Percentiles rank a stretch among this genome's conserved stretches.
These are phyloP conservation scores for Ceratopteris richardii DNA, from an alignment of 75 land plant genomes.

Conservation along the genomic window DNA sequence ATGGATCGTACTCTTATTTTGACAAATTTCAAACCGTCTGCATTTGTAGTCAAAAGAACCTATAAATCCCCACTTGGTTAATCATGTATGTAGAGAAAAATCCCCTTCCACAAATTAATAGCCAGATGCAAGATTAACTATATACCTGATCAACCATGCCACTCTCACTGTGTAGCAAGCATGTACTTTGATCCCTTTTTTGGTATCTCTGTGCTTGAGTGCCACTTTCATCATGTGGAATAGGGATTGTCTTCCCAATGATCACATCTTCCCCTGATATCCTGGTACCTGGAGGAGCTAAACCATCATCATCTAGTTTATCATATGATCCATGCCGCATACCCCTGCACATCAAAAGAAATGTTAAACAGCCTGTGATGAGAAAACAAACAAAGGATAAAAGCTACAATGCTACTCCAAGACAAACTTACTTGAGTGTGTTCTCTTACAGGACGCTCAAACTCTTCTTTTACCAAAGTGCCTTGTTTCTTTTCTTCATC, in stretches of 20 bases:
- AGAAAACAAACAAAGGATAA: neutral
- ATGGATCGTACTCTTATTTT: slow-evolving; percentile 96
- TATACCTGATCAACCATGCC: slow-evolving; percentile 97
- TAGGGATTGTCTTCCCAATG: slow-evolving; percentile 88
- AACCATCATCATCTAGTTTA: slow-evolving; percentile 97
- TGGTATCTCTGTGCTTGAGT: slow-evolving; percentile 77
- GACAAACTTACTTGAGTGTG: slow-evolving; percentile 66
- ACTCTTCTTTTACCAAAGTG: slow-evolving; percentile 90
- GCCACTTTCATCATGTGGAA: slow-evolving; percentile 78
- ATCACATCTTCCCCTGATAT: slow-evolving; percentile 97
- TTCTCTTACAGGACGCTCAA: slow-evolving; percentile 83
- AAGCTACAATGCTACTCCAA: too few relatives aligned
- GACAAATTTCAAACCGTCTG: slow-evolving; percentile 92
- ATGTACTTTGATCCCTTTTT: slow-evolving; percentile 86
- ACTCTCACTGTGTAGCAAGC: slow-evolving; percentile 96
- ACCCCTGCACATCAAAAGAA: slow-evolving; percentile 38
- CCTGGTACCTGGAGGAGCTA: slow-evolving; percentile 96
- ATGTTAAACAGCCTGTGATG: too few relatives aligned
- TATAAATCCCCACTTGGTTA: slow-evolving; percentile 9
- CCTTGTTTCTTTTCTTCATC: slow-evolving; percentile 99
- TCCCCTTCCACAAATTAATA: neutral
- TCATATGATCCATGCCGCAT: slow-evolving; percentile 99
- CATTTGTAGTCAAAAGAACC: slow-evolving; percentile 94
- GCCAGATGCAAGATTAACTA: neutral
- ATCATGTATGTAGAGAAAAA: neutral